Conservation (phyloP, 306 rosid genomes). For the Quercus engelmannii region DNA sequence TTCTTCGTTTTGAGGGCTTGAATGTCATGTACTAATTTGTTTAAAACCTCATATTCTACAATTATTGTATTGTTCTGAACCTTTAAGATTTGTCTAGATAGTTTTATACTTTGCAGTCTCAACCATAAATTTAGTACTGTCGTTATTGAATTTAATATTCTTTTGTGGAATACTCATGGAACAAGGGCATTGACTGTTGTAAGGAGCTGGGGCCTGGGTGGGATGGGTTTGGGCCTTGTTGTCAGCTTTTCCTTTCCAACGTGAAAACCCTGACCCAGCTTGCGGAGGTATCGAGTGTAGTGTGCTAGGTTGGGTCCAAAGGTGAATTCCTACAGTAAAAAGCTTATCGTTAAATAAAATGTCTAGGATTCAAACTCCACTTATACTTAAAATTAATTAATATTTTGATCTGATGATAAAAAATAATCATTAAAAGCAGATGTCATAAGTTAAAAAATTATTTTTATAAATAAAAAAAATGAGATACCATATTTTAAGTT, state of each 20-base stretch:
- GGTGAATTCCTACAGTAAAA: neutral
- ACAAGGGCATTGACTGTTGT: neutral
- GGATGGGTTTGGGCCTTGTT: neutral
- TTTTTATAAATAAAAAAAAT: too few species aligned
- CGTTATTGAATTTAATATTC: neutral
- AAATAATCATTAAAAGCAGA: too few species aligned
- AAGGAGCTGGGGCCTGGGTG: neutral
- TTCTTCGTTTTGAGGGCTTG: neutral
- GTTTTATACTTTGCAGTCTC: conserved; percentile 14
- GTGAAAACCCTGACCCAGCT: neutral
- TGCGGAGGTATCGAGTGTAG: too few species aligned
- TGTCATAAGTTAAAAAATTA: too few species aligned
- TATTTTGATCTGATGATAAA: rapidly evolving
- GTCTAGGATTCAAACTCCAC: rapidly evolving
- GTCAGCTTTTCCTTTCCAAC: neutral
- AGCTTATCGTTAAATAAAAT: rapidly evolving
- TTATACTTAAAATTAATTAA: too few species aligned
- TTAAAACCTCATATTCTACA: neutral
- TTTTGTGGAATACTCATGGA: neutral
- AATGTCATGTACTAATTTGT: neutral
- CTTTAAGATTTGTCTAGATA: conserved; percentile 21
- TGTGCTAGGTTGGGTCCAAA: neutral
- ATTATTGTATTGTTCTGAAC: conserved; percentile 18
- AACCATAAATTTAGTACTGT: conserved; percentile 8
- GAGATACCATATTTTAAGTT: too few species aligned